These are phyloP conservation scores for Collybia sp. DNA, from an alignment of 768 basidiomycete genomes.

Conservation along the genomic window DNA sequence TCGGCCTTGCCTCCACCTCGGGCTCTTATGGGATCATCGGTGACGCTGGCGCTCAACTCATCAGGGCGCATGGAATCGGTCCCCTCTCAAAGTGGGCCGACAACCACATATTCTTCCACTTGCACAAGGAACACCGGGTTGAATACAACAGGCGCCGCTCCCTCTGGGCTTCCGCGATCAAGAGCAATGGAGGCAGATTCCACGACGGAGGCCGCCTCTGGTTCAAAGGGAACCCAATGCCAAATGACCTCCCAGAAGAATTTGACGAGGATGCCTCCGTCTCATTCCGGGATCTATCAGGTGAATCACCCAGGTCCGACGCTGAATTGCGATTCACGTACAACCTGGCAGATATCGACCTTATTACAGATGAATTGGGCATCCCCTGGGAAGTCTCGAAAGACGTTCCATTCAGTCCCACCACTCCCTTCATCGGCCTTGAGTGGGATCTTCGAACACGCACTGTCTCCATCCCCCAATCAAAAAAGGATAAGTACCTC, in stretches of 20 bases:
- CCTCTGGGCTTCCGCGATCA: slow-evolving; percentile 7
- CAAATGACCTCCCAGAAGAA: slow-evolving; percentile 15
- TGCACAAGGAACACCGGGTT: slow-evolving; percentile 10
- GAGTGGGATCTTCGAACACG: not conserved
- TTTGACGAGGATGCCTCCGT: slow-evolving; percentile 20
- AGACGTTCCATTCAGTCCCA: slow-evolving; percentile 9
- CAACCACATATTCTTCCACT: slow-evolving; percentile 16
- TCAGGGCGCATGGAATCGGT: slow-evolving; percentile 12
- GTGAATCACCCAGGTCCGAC: not conserved
- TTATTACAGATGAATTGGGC: slow-evolving; percentile 17
- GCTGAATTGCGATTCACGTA: slow-evolving; percentile 6
- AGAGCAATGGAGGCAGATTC: not conserved
- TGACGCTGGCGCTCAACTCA: slow-evolving; percentile 12
- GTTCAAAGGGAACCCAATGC: slow-evolving; percentile 14
- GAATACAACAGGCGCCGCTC: slow-evolving; percentile 13
- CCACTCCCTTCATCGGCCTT: slow-evolving; percentile 18
- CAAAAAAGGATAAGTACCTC: not conserved
- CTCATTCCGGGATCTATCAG: slow-evolving; percentile 1
- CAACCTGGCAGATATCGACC: slow-evolving; percentile 22
- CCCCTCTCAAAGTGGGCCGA: slow-evolving; percentile 23
- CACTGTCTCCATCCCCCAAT: not conserved
- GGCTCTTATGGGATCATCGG: slow-evolving; percentile 2
- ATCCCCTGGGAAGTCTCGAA: slow-evolving; percentile 22
- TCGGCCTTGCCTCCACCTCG: not conserved
- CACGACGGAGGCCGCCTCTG: slow-evolving; percentile 8